These are phyloP conservation scores for Cercospora sp. DNA, from an alignment of 2,329 filamentous ascomycete species.

Conservation along the genomic window DNA sequence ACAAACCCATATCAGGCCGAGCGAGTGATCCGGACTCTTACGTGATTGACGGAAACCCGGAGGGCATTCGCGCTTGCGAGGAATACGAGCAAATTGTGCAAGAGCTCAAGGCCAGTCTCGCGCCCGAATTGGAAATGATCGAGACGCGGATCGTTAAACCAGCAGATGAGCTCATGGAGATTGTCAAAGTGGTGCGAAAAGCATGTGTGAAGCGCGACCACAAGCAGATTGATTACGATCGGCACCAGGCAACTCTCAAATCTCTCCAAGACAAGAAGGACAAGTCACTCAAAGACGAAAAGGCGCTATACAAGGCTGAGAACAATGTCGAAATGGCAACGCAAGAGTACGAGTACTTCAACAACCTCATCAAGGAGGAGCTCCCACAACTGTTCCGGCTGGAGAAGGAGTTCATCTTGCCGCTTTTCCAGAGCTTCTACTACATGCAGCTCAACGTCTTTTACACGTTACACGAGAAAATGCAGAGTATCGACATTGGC, in stretches of 20 bases:
- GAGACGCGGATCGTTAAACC: conserved; percentile 87
- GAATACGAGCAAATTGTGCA: conserved; percentile 91
- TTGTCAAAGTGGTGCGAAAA: conserved; percentile 95
- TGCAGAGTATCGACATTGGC: conserved; percentile 95
- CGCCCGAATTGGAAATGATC: conserved; percentile 96
- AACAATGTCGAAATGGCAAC: conserved; percentile 87
- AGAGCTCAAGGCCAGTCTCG: conserved; percentile 82
- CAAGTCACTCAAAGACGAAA: conserved; percentile 93
- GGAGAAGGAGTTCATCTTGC: conserved; percentile 92
- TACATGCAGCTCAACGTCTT: conserved; percentile 99
- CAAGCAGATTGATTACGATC: conserved; percentile 95
- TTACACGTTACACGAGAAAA: conserved; percentile 95
- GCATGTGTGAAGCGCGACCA: conserved; percentile 86
- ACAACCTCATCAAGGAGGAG: conserved; percentile 94
- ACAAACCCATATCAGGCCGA: conserved; percentile 95
- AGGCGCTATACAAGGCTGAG: conserved; percentile 93
- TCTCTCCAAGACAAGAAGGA: conserved; percentile 98
- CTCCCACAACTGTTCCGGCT: conserved; percentile 86
- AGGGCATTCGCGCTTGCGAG: conserved; percentile 92
- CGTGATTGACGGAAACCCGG: conserved; percentile 79
- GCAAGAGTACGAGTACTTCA: conserved; percentile 97
- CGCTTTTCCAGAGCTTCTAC: conserved; percentile 98
- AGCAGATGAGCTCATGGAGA: conserved; percentile 87
- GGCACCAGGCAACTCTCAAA: conserved; percentile 78
- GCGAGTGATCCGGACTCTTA: conserved; percentile 88